These are phyloP conservation scores for Zymoseptoria ardabiliae DNA, from an alignment of 2,329 filamentous ascomycete species.

Conservation along the genomic window DNA sequence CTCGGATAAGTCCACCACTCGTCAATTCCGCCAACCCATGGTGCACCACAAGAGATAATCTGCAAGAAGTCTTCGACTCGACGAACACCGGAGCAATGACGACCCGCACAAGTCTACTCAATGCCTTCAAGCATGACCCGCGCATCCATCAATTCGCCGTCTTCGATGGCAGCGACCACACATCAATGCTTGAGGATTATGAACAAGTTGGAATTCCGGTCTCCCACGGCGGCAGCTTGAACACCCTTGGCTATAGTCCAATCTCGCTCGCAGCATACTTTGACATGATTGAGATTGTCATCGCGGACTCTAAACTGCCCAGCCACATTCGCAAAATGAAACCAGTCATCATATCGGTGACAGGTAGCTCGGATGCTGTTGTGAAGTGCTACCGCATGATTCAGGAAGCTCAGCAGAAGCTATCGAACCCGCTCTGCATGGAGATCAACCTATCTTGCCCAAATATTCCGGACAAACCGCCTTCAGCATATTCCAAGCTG, in stretches of 20 bases:
- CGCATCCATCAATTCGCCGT: slow-evolving; percentile 58
- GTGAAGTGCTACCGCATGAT: slow-evolving; percentile 49
- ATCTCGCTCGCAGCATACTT: slow-evolving; percentile 54
- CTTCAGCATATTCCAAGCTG: slow-evolving; percentile 58
- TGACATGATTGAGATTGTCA: slow-evolving; percentile 37
- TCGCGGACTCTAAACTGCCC: slow-evolving; percentile 14
- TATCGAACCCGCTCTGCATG: slow-evolving; percentile 51
- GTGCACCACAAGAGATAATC: slow-evolving; percentile 59
- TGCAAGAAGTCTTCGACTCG: slow-evolving; percentile 53
- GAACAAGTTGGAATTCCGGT: slow-evolving; percentile 27
- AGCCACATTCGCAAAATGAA: slow-evolving; percentile 36
- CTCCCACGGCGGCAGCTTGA: slow-evolving; percentile 39
- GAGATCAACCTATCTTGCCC: slow-evolving; percentile 75
- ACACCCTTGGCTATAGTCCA: slow-evolving; percentile 70
- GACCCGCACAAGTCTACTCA: slow-evolving; percentile 59
- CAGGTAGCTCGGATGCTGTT: slow-evolving; percentile 55
- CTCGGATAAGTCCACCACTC: slow-evolving; percentile 56
- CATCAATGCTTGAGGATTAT: slow-evolving; percentile 12
- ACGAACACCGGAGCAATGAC: slow-evolving; percentile 65
- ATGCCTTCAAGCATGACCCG: slow-evolving; percentile 57
- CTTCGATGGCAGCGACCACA: slow-evolving; percentile 45
- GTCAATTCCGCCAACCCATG: slow-evolving; percentile 71
- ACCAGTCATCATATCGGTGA: slow-evolving; percentile 63
- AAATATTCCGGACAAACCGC: slow-evolving; percentile 61
- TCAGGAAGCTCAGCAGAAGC: slow-evolving; percentile 27